Conservation (phyloP, 2,329 filamentous ascomycete species). For the Colletotrichum cuscutae region DNA sequence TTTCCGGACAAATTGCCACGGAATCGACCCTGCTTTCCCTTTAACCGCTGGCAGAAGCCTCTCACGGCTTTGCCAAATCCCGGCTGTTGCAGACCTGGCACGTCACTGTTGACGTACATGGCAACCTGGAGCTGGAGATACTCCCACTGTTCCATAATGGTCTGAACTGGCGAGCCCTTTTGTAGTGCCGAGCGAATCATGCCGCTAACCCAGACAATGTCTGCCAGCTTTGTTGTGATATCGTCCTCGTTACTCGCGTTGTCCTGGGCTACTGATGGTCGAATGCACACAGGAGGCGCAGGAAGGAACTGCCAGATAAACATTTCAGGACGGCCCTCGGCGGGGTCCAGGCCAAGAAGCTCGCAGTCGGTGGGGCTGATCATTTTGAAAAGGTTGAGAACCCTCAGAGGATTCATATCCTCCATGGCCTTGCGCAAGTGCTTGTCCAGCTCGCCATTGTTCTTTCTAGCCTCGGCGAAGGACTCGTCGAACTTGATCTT, state of each 20-base stretch:
- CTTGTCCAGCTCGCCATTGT: constrained; percentile 86
- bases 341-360: constrained; percentile 86
- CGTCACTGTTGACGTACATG: constrained; percentile 97
- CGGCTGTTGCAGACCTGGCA: constrained; percentile 89
- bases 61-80: constrained; percentile 89
- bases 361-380: constrained; percentile 90
- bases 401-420: constrained; percentile 88
- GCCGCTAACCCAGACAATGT: constrained; percentile 93
- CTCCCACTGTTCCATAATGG: constrained; percentile 98
- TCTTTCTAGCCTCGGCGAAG: constrained; percentile 81
- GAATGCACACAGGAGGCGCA: constrained; percentile 91
- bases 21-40: constrained; percentile 97
- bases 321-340: constrained; percentile 91
- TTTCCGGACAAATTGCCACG: constrained; percentile 97
- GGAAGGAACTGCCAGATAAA: constrained; percentile 98
- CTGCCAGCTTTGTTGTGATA: constrained; percentile 94
- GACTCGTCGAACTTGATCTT: constrained; percentile 89
- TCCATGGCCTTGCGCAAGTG: constrained; percentile 93
- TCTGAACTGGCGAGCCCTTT: constrained; percentile 85
- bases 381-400: constrained; percentile 90
- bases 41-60: constrained; percentile 93
- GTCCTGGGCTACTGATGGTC: constrained; percentile 93
- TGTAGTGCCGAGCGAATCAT: constrained; percentile 85
- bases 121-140: constrained; percentile 95
- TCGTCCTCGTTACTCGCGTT: constrained; percentile 96